Evolutionary conservation across 2,329 filamentous ascomycete species (phyloP), one percentile per base, ranked within the genome.

Genomic region (Plectosphaerella cucumerina): DNA sequence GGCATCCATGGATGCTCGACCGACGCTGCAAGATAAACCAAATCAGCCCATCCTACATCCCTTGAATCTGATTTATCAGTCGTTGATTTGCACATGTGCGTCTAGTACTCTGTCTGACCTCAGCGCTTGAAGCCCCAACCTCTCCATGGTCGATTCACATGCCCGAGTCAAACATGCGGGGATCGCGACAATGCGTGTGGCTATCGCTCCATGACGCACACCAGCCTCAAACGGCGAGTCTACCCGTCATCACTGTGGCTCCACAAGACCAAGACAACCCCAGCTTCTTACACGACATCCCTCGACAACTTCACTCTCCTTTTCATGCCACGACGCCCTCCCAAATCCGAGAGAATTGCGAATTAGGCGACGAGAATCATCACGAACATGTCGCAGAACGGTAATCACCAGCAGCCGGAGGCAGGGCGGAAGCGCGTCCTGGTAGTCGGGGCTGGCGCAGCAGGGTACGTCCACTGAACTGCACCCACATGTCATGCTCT

Each of bases 371-470:
- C 26, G 8, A 31, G 3, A 31, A 31, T 10, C 26, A 39, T 14
- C 6, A 14, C 43, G 10, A 51, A 14, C 17, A 55, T 55, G 53
- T 37, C 53, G 35, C 51, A 51, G 21, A 53, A 53, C 42, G 48
- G 51, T 18, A 50, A 44, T 11, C 46, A 48, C 50, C 48, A 23
- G 4, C 26, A 31, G 9, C 26, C 12, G 8, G 26, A 31, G 12
- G 48, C 50, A 35, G 48, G 50, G n/a, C 50, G 47, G 5, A 71
- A 69, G 54, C 56, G 62, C 31, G 67, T 73, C 23, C 64, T 73
- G 14, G 49, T 73, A 33, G 69, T 73, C n/a, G 70, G 70, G 6
- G 70, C 70, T 6, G 70, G 70, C 9, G 70, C 70, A 46, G 70
- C 69, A 49, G 70, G 67, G 67, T 68, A 56, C 45, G 53, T 51